Evolutionary conservation across 164 flowering plant species (phyloP).

Genomic region (Tetracentron sinense): DNA sequence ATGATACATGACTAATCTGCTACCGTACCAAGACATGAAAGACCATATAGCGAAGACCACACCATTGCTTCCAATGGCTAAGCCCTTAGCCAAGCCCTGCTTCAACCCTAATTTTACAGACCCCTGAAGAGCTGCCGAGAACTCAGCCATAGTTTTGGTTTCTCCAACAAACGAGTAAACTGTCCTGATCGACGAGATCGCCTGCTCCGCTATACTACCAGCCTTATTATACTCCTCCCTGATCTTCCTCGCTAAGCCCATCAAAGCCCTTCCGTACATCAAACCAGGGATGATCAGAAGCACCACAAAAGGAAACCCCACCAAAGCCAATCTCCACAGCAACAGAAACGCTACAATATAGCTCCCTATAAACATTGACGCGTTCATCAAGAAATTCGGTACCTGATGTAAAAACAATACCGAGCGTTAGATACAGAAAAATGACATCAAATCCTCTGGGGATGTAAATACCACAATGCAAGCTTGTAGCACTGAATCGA

Average conservation of each 20-base stretch:
- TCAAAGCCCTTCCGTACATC: conserved; percentile 63
- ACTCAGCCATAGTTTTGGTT: conserved; percentile 45
- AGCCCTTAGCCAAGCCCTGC: conserved; percentile 83
- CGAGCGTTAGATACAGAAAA: not conserved
- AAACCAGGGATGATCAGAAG: conserved; percentile 73
- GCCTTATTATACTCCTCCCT: conserved; percentile 68
- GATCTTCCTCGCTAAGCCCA: conserved; percentile 55
- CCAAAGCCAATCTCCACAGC: conserved; percentile 72
- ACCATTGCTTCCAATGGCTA: conserved; percentile 83
- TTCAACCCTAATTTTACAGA: conserved; percentile 60
- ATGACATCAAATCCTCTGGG: not conserved
- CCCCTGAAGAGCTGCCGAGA: conserved; percentile 59
- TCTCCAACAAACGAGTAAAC: conserved; percentile 88
- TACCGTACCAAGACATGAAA: conserved; percentile 76
- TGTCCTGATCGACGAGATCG: conserved; percentile 71
- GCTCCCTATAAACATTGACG: conserved; percentile 50
- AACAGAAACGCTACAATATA: conserved; percentile 50
- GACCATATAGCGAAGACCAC: conserved; percentile 70
- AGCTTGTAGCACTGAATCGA: conserved; percentile 11
- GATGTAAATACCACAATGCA: not conserved
- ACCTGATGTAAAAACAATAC: conserved; percentile 35
- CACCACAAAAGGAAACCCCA: conserved; percentile 60
- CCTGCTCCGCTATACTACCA: conserved; percentile 67
- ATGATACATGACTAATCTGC: conserved; percentile 73
- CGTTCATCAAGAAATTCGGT: conserved; percentile 73